Base-by-base conservation (phyloP, 768 basidiomycete genomes). In the Leccinellum albellum region DNA sequence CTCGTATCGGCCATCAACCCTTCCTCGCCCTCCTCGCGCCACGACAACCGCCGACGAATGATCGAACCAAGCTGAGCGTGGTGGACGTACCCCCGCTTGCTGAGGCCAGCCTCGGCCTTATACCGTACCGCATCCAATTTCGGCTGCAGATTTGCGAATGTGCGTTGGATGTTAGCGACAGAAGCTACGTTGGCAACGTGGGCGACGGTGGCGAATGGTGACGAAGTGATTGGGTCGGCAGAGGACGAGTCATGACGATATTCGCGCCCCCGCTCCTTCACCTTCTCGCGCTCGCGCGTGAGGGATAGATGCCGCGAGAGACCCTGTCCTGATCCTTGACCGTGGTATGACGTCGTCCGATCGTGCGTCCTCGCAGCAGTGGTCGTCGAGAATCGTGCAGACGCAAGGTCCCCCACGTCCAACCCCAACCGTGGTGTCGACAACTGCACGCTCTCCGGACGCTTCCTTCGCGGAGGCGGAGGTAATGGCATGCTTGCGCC, bases 51-150 rank as follows among this genome's bases (percentile, higher is more conserved):
- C 14, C 45, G 40, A 12, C 40, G 40, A 20, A 42, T 42, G 20
- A 56, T 59, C 26, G 57, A 59, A 14, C 66, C 63, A 6, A 66
- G 50, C 24, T 70, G 70, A 40, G 69, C 23, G 58, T 74, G 74
- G 37, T 71, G 68, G 33, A 87, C 79, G 61, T 79, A 88, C 40
- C 86, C 87, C 4, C 85, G 75, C 62, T 74, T 74, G 58, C 77
- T 83, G 31, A 89, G 62, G 17, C 86, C 87, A 20, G 86, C 87
- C 68, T 88, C 87, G 0, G 86, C 87, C 70, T 88, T 88, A 70
- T 82, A 88, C 58, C 84, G 73, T 24, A 84, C 86, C 29, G 81
- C 80, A 55, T 88, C 86, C 24, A 87, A 66, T 45, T 73, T 78
- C 0, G 85, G 85, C 64, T 73, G 74, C 9, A 79, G 63, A 31